Evolutionary conservation across 1,139 yeast genomes (phyloP).

Genomic region (Lodderomyces metapsilosis): DNA sequence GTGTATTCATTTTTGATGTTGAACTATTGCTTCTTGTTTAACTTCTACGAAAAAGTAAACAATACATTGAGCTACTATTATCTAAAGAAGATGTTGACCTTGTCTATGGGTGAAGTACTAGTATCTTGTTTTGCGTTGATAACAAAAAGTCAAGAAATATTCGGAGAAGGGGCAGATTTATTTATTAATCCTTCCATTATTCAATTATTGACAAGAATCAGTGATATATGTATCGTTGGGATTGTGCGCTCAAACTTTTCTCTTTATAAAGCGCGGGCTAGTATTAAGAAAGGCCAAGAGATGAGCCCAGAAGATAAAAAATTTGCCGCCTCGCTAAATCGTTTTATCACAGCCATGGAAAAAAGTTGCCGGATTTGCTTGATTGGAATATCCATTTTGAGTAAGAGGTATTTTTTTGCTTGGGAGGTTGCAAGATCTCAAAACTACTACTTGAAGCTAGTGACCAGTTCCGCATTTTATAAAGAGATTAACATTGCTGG

Average conservation of each 20-base stretch:
- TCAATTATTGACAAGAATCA: conserved; percentile 33
- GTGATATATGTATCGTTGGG: conserved; percentile 30
- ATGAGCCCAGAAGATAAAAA: conserved; percentile 17
- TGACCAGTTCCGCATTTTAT: conserved; percentile 30
- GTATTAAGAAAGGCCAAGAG: conserved; percentile 15
- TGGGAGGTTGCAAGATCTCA: conserved; percentile 49
- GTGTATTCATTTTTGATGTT: conserved; percentile 27
- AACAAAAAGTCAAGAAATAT: conserved; percentile 20
- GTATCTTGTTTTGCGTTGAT: conserved; percentile 34
- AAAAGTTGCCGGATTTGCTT: conserved; percentile 33
- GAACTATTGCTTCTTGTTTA: conserved; percentile 31
- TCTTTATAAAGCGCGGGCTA: conserved; percentile 16
- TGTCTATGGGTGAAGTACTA: conserved; percentile 31
- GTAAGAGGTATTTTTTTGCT: conserved; percentile 47
- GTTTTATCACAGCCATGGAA: conserved; percentile 27
- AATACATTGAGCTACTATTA: conserved; percentile 25
- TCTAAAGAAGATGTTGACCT: conserved; percentile 26
- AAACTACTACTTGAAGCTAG: conserved; percentile 26
- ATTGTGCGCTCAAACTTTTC: conserved; percentile 27
- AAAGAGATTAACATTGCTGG: conserved; percentile 17
- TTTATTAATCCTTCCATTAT: conserved; percentile 41
- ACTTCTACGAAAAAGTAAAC: conserved; percentile 30
- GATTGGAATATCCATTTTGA: conserved; percentile 29
- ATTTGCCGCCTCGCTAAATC: conserved; percentile 21
- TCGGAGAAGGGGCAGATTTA: conserved; percentile 32